Evolutionary conservation across 768 basidiomycete species (phyloP).

Genomic region (Phaeolepiota aurea): DNA sequence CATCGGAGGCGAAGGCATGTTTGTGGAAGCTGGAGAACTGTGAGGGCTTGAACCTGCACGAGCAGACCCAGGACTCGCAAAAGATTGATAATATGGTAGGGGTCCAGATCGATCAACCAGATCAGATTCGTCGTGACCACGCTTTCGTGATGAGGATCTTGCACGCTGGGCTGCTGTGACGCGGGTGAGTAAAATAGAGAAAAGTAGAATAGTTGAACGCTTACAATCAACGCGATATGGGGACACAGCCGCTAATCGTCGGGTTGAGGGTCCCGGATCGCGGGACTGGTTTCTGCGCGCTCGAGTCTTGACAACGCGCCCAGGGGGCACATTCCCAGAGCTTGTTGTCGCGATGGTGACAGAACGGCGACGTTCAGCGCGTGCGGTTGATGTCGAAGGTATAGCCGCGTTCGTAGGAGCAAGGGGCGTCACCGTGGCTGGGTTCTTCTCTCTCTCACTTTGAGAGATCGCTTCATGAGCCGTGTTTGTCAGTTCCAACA

Average conservation of each 20-base stretch:
- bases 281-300: slow-evolving; percentile 51
- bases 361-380: slow-evolving; percentile 47
- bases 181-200: slow-evolving; percentile 10
- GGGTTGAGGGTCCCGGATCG: slow-evolving; percentile 40
- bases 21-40: slow-evolving; percentile 68
- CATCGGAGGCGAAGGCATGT: slow-evolving; percentile 63
- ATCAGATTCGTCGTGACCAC: slow-evolving; percentile 61
- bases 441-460: slow-evolving; percentile 14
- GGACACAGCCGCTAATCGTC: slow-evolving; percentile 50
- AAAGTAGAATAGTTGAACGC: slow-evolving; percentile 13
- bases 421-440: slow-evolving; percentile 11
- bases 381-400: slow-evolving; percentile 20
- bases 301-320: slow-evolving; percentile 40
- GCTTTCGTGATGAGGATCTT: slow-evolving; percentile 67
- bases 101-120: slow-evolving; percentile 32
- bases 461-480: slow-evolving; percentile 59
- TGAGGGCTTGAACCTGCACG: slow-evolving; percentile 47
- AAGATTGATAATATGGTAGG: slow-evolving; percentile 42
- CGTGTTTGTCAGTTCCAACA: slow-evolving; percentile 60
- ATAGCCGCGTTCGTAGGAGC: slow-evolving; percentile 14
- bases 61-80: slow-evolving; percentile 43
- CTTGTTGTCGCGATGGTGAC: slow-evolving; percentile 40
- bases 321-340: slow-evolving; percentile 23
- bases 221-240: slow-evolving; percentile 62
- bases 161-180: slow-evolving; percentile 52